Conservation (phyloP, 2,329 filamentous ascomycete species). For the Aspergillus udagawae region DNA sequence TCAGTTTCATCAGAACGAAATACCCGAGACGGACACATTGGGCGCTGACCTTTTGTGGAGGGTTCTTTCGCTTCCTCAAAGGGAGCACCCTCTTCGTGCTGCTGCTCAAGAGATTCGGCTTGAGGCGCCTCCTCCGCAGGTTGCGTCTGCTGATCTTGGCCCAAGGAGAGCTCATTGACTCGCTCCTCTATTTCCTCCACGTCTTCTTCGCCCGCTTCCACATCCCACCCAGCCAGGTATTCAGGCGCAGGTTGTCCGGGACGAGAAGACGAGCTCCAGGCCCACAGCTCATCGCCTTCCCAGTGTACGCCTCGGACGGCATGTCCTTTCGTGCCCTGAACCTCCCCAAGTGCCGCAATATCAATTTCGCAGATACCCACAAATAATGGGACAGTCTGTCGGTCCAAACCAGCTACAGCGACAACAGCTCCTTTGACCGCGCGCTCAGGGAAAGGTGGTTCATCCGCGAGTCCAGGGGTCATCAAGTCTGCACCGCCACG, state of each 20-base stretch:
- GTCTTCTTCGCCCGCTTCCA: conserved; percentile 24
- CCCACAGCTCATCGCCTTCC: conserved; percentile 67
- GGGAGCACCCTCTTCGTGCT: conserved; percentile 31
- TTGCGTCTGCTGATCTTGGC: conserved; percentile 21
- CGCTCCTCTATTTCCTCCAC: conserved; percentile 42
- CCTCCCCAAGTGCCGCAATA: conserved; percentile 50
- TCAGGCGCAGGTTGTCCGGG: conserved; percentile 52
- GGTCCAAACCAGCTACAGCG: conserved; percentile 58
- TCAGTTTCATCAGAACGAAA: conserved; percentile 8
- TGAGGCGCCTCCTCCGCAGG: conserved; percentile 10
- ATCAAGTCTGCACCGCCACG: conserved; percentile 64
- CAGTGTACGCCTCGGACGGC: conserved; percentile 64
- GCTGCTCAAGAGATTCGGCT: conserved; percentile 21
- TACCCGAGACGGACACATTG: neutral
- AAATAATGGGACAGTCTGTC: conserved; percentile 58
- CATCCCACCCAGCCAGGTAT: conserved; percentile 50
- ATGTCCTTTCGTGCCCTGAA: conserved; percentile 60
- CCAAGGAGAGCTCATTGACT: conserved; percentile 37
- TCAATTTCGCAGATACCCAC: conserved; percentile 65
- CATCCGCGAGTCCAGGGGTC: conserved; percentile 62
- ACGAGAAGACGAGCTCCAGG: conserved; percentile 54
- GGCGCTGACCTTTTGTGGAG: conserved; percentile 51
- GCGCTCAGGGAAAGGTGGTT: conserved; percentile 58
- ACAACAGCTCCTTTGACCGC: conserved; percentile 60
- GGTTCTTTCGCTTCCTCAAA: conserved; percentile 48